Percentiles rank a stretch among this genome's conserved stretches.
Evolutionary conservation across 371 early-diverging fungal genomes (phyloP).

Genomic region (Mucor mucedo): DNA sequence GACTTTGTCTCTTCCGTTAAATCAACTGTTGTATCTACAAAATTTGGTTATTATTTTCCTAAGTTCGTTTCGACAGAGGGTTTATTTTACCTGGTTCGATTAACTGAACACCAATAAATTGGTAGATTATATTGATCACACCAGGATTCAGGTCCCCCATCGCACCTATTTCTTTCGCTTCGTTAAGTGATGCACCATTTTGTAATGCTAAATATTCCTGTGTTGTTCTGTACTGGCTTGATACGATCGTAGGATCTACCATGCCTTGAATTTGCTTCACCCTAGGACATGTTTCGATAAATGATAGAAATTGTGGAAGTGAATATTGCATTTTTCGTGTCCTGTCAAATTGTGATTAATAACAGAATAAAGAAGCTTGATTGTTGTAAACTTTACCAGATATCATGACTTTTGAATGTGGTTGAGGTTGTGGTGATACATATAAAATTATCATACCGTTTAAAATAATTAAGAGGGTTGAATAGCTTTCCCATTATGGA

Average conservation of each 20-base stretch:
- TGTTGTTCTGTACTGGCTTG: slow-evolving; percentile 21
- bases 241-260: slow-evolving; percentile 7
- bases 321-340: slow-evolving; percentile 35
- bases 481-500: slow-evolving; percentile 32
- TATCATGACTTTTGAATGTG: slow-evolving; percentile 36
- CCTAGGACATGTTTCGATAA: slow-evolving; percentile 25
- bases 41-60: background rate
- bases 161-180: slow-evolving; percentile 4
- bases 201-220: slow-evolving; percentile 29
- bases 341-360: slow-evolving; percentile 22
- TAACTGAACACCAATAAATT: slow-evolving; percentile 35
- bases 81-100: background rate
- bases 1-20: slow-evolving; percentile 12
- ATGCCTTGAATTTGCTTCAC: slow-evolving; percentile 33
- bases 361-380: too few species aligned
- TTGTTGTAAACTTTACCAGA: slow-evolving; percentile 30
- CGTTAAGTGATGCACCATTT: slow-evolving; percentile 11
- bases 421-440: slow-evolving; percentile 30
- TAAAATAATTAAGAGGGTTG: slow-evolving; percentile 28
- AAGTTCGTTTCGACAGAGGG: too few species aligned
- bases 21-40: slow-evolving; percentile 18
- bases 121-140: slow-evolving; percentile 25
- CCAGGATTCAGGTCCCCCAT: slow-evolving; percentile 33
- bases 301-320: slow-evolving; percentile 35
- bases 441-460: slow-evolving; percentile 34